Evolutionary conservation across 2,329 filamentous ascomycete genomes (phyloP), one percentile per base, ranked within the genome.

Genomic region (Emmonsiellopsis sp.): DNA sequence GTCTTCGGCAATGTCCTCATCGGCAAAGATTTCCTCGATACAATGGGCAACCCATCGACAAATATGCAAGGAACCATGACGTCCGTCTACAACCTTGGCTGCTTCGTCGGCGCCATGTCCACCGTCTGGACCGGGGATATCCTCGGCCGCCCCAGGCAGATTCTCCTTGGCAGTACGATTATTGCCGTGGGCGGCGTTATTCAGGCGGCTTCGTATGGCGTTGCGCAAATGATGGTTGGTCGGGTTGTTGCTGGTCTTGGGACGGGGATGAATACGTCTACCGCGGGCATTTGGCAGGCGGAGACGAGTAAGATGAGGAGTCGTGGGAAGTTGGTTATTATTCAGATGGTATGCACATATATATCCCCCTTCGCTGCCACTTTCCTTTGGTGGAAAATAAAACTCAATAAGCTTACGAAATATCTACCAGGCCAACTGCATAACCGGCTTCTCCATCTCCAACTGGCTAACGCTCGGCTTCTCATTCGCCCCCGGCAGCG

Each of bases 261-360:
- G 1, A 76, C 70, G 44, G 72, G 73, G 5, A 63, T 75, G 63
- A 79, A 78, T 50, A 78, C 77, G 1, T 72, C 76, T 37, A 79
- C 76, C 1, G 70, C 71, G 15, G 69, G 69, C 59, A 57, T 70
- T 57, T 76, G 71, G 69, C 73, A 76, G 55, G 68, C 70, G 2
- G 73, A 76, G 51, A 59, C 71, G 10, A 71, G 72, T 64, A 69
- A 73, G 53, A 68, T 70, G 9, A 63, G 68, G 2, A 67, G 67
- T 47, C 65, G 73, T 32, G 73, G 73, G 11, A 67, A 67, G 66
- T 62, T 68, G 62, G 51, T 46, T 66, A 61, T 65, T 13, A 55
- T 66, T 7, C 65, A 69, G 49, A 62, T 66, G 58, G 60, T 64
- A 34, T 42, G 50, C 59, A 7, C 26, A 38, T 10, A 38, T 38